Evolutionary conservation across 495 filamentous ascomycete species (phyloP).

Genomic region (Neurospora sp.): DNA sequence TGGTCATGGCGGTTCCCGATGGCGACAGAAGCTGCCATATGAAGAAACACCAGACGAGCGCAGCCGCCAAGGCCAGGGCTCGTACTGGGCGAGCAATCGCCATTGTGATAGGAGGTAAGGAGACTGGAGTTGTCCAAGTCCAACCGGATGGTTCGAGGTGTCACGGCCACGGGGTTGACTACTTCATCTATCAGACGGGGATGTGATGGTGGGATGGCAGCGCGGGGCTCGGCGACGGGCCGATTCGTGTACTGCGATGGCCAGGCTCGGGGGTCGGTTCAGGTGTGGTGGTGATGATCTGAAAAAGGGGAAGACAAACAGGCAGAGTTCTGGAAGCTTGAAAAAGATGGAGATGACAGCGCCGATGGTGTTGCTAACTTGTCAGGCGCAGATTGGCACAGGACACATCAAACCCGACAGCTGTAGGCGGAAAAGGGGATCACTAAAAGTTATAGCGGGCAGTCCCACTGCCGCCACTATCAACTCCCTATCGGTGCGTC

Average conservation of each 20-base stretch:
- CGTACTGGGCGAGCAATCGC: conserved; percentile 74
- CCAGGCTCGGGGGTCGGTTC: background rate
- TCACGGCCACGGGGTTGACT: background rate
- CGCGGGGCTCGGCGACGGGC: background rate
- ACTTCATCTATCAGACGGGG: background rate
- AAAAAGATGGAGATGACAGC: background rate
- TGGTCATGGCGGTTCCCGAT: conserved; percentile 20
- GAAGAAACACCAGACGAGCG: conserved; percentile 63
- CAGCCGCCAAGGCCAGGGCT: conserved; percentile 59
- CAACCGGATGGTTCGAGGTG: conserved; percentile 1
- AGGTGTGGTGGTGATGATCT: background rate
- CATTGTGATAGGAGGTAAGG: conserved; percentile 40
- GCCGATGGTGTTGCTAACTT: background rate
- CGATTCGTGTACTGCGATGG: background rate
- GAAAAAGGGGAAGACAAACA: background rate
- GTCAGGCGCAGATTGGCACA: background rate
- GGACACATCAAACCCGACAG: background rate
- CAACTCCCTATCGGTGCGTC: background rate
- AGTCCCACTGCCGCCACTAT: background rate
- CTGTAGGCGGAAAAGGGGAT: background rate
- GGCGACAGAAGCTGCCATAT: conserved; percentile 58
- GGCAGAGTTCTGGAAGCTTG: background rate
- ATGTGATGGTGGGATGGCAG: background rate
- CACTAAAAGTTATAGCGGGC: background rate
- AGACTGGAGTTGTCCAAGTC: conserved; percentile 8